Evolutionary conservation across 805 yeast species (phyloP).

Genomic region (Wickerhamomyces subpelliculosus): DNA sequence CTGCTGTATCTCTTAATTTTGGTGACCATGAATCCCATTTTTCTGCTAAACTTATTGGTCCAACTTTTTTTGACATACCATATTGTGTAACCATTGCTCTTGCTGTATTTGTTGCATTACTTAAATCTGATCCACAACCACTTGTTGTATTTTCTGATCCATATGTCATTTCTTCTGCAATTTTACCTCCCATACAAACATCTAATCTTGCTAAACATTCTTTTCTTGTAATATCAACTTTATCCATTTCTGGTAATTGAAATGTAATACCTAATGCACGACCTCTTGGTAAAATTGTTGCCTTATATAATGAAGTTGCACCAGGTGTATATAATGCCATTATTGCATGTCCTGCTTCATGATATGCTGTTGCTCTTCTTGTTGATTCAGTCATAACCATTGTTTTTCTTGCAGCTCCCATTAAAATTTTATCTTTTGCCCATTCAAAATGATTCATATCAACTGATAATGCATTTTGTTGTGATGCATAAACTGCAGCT

Average conservation of each 20-base stretch:
- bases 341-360: constrained; percentile 99
- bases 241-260: constrained; percentile 97
- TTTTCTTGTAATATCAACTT: constrained; percentile 82
- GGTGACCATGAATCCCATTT: constrained; percentile 96
- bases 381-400: constrained; percentile 97
- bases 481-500: constrained; percentile 97
- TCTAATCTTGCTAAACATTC: constrained; percentile 91
- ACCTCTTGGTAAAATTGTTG: constrained; percentile 95
- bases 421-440: constrained; percentile 96
- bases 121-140: constrained; percentile 91
- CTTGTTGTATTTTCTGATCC: constrained; percentile 91
- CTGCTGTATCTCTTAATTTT: constrained; percentile 81
- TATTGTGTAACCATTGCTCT: constrained; percentile 94
- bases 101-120: constrained; percentile 86
- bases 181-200: constrained; percentile 98
- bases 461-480: constrained; percentile 82
- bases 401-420: constrained; percentile 97
- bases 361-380: constrained; percentile 90
- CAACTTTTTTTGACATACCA: constrained; percentile 93
- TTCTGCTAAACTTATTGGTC: constrained; percentile 85
- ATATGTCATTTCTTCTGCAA: constrained; percentile 89
- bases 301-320: constrained; percentile 93
- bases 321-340: constrained; percentile 94
- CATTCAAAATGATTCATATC: constrained; percentile 92
- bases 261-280: constrained; percentile 94